Evolutionary conservation across 2,329 filamentous ascomycete genomes (phyloP).

Genomic region (Chaetomium globosum): DNA sequence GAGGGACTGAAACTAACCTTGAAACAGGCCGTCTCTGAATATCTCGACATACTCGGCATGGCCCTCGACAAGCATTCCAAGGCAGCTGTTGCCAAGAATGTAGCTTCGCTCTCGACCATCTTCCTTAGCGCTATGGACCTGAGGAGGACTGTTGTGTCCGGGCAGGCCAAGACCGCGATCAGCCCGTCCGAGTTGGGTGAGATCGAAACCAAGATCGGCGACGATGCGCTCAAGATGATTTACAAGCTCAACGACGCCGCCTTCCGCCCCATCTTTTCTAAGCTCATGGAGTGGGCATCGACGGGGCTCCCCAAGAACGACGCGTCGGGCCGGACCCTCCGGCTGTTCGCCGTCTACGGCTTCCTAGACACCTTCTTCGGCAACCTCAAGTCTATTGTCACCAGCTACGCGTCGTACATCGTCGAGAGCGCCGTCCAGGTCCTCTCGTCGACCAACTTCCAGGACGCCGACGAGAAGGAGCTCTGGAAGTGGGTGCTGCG

Average conservation of each 20-base stretch:
- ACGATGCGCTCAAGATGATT: conserved; percentile 82
- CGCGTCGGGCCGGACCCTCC: conserved; percentile 57
- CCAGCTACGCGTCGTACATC: conserved; percentile 84
- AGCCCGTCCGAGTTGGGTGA: conserved; percentile 54
- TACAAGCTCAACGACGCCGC: conserved; percentile 94
- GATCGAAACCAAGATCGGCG: conserved; percentile 68
- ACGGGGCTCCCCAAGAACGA: conserved; percentile 65
- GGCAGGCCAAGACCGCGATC: conserved; percentile 48
- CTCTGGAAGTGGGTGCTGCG: conserved; percentile 72
- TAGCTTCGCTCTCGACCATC: conserved; percentile 67
- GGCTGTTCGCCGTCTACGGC: conserved; percentile 76
- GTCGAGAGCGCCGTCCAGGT: conserved; percentile 67
- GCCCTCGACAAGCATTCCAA: conserved; percentile 80
- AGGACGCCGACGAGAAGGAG: conserved; percentile 54
- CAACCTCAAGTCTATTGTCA: conserved; percentile 89
- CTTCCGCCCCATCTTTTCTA: conserved; percentile 88
- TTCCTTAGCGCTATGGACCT: conserved; percentile 66
- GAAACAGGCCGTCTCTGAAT: conserved; percentile 65
- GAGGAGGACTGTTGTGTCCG: conserved; percentile 57
- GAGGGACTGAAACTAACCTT: conserved; percentile 39
- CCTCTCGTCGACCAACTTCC: conserved; percentile 49
- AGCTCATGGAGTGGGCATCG: conserved; percentile 80
- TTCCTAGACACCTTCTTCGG: conserved; percentile 81
- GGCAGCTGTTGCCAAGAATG: conserved; percentile 73
- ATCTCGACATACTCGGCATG: conserved; percentile 68